phyloP scores from a whole-genome alignment of 495 filamentous ascomycete genomes.

The Penicillium maclennaniae region DNA sequence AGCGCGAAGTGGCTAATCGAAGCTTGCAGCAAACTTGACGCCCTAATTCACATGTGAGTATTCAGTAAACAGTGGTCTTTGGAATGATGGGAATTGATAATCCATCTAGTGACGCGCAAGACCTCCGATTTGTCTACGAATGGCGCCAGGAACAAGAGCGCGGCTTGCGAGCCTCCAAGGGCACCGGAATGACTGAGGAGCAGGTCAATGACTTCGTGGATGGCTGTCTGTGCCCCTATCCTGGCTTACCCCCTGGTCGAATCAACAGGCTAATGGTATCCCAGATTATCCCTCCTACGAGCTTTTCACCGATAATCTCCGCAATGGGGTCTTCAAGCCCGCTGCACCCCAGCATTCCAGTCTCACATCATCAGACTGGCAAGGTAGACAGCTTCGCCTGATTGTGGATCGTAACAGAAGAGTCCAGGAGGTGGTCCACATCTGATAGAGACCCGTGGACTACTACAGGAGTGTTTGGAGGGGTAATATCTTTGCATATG shows the following conservation, averaged over 20 bases:
- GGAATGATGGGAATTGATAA: neutral
- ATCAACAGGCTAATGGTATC: neutral
- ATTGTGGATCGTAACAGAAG: slow-evolving; percentile 65
- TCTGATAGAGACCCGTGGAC: slow-evolving; percentile 30
- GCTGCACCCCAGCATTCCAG: slow-evolving; percentile 12
- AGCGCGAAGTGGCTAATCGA: slow-evolving; percentile 9
- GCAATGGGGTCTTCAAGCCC: slow-evolving; percentile 57
- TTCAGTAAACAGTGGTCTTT: neutral
- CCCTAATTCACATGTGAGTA: slow-evolving; percentile 77
- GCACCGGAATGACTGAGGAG: slow-evolving; percentile 73
- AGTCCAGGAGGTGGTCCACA: slow-evolving; percentile 53
- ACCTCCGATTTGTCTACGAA: slow-evolving; percentile 74
- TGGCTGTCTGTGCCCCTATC: slow-evolving; percentile 49
- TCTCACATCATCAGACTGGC: slow-evolving; percentile 37
- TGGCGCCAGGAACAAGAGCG: slow-evolving; percentile 85
- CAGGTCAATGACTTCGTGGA: slow-evolving; percentile 65
- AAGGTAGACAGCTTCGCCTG: slow-evolving; percentile 61
- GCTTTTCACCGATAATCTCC: slow-evolving; percentile 66
- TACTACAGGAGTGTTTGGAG: no score
- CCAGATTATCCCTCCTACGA: slow-evolving; percentile 66
- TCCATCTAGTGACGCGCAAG: slow-evolving; percentile 63
- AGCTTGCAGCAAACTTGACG: slow-evolving; percentile 57
- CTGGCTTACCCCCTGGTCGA: neutral
- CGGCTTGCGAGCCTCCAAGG: slow-evolving; percentile 58
- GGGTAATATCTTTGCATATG: no score